Conservation (phyloP, 352 stramenopile genomes). For the Phytophthora cajani region DNA sequence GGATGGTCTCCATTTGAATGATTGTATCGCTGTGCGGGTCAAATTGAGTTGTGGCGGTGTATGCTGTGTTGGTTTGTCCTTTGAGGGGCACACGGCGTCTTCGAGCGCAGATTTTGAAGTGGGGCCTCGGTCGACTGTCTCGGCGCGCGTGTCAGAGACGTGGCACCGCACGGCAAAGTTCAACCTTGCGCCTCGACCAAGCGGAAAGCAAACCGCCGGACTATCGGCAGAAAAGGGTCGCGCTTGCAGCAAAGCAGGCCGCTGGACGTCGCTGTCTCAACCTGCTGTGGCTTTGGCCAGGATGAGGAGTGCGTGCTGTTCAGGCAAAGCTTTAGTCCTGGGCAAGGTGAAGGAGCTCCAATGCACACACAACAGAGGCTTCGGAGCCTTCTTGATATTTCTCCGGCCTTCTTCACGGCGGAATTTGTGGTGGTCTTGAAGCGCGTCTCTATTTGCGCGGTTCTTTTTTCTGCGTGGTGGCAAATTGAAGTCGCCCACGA, state of each 20-base stretch:
- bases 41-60: slow-evolving; percentile 4
- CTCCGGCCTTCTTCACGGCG: slow-evolving; percentile 2
- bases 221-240: slow-evolving; percentile 5
- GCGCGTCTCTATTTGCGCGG: slow-evolving; percentile 19
- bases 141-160: slow-evolving; percentile 21
- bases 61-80: background rate
- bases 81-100: slow-evolving; percentile 14
- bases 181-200: slow-evolving; percentile 26
- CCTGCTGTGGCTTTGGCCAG: too few species aligned
- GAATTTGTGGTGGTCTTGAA: slow-evolving; percentile 25
- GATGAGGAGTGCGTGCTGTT: too few species aligned
- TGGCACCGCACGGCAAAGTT: slow-evolving; percentile 19
- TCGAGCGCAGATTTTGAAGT: slow-evolving; percentile 44
- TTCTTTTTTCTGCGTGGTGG: slow-evolving; percentile 7
- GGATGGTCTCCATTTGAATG: slow-evolving; percentile 62
- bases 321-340: too few species aligned
- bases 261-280: too few species aligned
- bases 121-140: slow-evolving; percentile 17
- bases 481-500: slow-evolving; percentile 10
- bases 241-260: background rate
- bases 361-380: too few species aligned
- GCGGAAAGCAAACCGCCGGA: slow-evolving; percentile 30
- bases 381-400: background rate
- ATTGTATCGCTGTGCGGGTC: background rate
- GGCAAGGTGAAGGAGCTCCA: too few species aligned